These are phyloP conservation scores for Vitis hybrid DNA, from an alignment of 177 flowering plant genomes.

Conservation along the genomic window DNA sequence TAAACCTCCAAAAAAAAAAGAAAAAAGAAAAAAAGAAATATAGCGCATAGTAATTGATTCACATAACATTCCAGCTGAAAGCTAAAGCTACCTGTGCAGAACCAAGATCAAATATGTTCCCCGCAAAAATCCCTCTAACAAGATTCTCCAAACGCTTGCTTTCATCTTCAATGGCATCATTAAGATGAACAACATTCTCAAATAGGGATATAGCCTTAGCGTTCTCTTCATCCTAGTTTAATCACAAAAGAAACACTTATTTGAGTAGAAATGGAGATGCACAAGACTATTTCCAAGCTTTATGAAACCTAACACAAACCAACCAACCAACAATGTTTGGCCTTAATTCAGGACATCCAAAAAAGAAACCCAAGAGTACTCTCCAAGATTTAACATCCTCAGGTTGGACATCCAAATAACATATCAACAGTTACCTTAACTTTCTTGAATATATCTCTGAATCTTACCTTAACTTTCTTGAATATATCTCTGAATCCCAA, in stretches of 20 bases:
- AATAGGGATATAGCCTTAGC: slow-evolving; percentile 90
- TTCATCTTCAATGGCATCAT: slow-evolving; percentile 89
- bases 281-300: neutral
- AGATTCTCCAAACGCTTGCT: slow-evolving; percentile 73
- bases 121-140: slow-evolving; percentile 94
- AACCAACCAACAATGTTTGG: neutral
- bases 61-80: neutral
- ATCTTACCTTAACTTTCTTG: slow-evolving; percentile 90
- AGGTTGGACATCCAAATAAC: neutral
- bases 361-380: neutral
- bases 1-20: neutral
- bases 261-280: neutral
- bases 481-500: slow-evolving; percentile 93
- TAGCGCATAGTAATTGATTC: too few species aligned
- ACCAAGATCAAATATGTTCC: slow-evolving; percentile 97
- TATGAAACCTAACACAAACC: too few species aligned
- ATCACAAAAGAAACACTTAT: neutral
- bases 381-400: neutral
- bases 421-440: slow-evolving; percentile 60
- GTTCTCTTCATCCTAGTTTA: slow-evolving; percentile 89
- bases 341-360: neutral
- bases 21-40: neutral
- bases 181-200: slow-evolving; percentile 63
- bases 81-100: slow-evolving; percentile 74
- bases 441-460: slow-evolving; percentile 92